A percentile compares a stretch with the other conserved stretches of the same genome.
phyloP scores from a whole-genome alignment of 805 yeast species.

The Torulaspora delbrueckii region DNA sequence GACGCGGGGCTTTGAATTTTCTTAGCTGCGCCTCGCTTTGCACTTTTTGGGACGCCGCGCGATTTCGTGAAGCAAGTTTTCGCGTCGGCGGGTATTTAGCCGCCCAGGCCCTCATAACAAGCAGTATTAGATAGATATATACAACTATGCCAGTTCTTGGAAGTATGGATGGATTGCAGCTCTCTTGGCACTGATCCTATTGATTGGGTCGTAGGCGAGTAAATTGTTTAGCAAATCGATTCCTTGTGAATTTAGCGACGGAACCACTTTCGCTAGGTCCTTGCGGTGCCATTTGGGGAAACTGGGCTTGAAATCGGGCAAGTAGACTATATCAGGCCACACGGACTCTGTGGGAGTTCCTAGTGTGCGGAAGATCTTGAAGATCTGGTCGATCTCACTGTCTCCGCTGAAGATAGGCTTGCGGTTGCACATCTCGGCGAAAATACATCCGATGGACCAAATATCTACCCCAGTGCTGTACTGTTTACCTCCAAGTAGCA shows the following conservation, averaged over 20 bases:
- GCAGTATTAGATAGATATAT: not conserved
- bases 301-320: constrained; percentile 80
- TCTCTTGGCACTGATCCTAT: constrained; percentile 88
- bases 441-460: constrained; percentile 98
- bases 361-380: constrained; percentile 85
- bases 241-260: constrained; percentile 77
- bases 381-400: constrained; percentile 91
- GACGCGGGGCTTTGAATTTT: not conserved
- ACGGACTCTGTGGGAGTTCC: constrained; percentile 95
- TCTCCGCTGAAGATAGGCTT: constrained; percentile 95
- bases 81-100: constrained; percentile 1
- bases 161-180: constrained; percentile 79
- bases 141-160: constrained; percentile 16
- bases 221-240: constrained; percentile 74
- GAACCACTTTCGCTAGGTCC: constrained; percentile 74
- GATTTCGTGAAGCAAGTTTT: not conserved
- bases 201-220: constrained; percentile 87
- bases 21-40: not conserved
- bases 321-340: constrained; percentile 94
- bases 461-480: constrained; percentile 96
- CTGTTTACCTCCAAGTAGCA: constrained; percentile 86
- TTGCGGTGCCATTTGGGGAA: constrained; percentile 87
- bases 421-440: constrained; percentile 98
- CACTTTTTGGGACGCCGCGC: not conserved
- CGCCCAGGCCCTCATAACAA: not conserved